These are phyloP conservation scores for Claviceps lovelessii DNA, from an alignment of 2,329 filamentous ascomycete genomes.

Conservation along the genomic window DNA sequence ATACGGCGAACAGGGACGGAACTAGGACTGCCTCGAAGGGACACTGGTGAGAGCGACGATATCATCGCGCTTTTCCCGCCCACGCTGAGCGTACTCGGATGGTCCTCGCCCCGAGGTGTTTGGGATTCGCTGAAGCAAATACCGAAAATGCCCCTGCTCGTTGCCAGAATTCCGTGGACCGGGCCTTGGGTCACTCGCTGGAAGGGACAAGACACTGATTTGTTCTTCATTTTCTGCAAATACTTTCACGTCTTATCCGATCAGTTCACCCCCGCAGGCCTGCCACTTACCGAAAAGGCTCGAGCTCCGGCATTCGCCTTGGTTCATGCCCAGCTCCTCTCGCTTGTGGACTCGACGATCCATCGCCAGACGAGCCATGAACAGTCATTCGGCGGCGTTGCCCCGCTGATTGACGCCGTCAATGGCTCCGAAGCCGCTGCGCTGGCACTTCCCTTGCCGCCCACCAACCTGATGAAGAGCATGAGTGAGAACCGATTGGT, in stretches of 20 bases:
- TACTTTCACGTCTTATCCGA: conserved; percentile 69
- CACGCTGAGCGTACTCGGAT: conserved; percentile 41
- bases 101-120: conserved; percentile 36
- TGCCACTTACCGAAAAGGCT: conserved; percentile 40
- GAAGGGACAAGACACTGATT: conserved; percentile 74
- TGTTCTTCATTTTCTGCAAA: conserved; percentile 86
- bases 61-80: conserved; percentile 58
- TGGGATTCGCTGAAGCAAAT: conserved; percentile 48
- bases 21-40: conserved; percentile 46
- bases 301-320: conserved; percentile 65
- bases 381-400: conserved; percentile 25
- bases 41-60: conserved; percentile 43
- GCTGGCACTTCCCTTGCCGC: conserved; percentile 46
- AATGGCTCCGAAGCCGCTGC: conserved; percentile 51
- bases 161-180: conserved; percentile 66
- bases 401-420: conserved; percentile 29
- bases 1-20: conserved; percentile 60
- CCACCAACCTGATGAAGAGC: conserved; percentile 54
- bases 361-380: conserved; percentile 53
- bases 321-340: conserved; percentile 68
- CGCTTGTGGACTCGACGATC: conserved; percentile 68
- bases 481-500: conserved; percentile 86
- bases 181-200: conserved; percentile 75
- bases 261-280: conserved; percentile 48
- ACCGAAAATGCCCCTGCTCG: conserved; percentile 49